Percentiles rank a stretch among this genome's conserved stretches.
phyloP scores from a whole-genome alignment of 1,139 yeast genomes.

The Candida pseudoviswanathii region DNA sequence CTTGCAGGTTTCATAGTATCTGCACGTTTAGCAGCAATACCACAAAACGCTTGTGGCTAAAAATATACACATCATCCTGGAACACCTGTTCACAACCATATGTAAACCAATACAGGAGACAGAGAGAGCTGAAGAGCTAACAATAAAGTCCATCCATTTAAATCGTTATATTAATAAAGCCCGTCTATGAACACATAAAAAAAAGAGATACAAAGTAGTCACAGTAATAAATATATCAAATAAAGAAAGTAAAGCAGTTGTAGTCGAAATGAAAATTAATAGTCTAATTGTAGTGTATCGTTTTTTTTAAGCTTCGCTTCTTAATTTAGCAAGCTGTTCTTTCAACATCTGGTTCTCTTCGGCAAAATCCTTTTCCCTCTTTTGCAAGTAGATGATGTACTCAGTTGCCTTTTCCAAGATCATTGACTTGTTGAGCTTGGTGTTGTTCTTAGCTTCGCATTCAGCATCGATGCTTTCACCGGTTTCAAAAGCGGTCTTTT shows the following conservation, averaged over 20 bases:
- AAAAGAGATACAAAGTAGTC: not conserved
- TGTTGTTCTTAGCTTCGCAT: constrained; percentile 19
- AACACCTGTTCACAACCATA: no score
- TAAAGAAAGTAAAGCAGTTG: not conserved
- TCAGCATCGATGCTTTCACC: constrained; percentile 24
- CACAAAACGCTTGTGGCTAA: no score
- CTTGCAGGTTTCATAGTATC: no score
- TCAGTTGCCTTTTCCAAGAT: constrained; percentile 68
- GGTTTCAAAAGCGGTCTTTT: constrained; percentile 60
- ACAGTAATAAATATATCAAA: not conserved
- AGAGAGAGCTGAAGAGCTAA: no score
- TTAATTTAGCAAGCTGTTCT: constrained; percentile 12
- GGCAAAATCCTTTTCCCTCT: constrained; percentile 15
- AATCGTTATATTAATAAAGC: no score
- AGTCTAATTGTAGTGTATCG: not conserved
- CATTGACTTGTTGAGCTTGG: constrained; percentile 60
- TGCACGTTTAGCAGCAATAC: no score
- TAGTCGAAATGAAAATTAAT: not conserved
- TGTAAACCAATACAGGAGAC: no score
- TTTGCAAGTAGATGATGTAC: constrained; percentile 44
- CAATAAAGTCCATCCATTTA: no score
- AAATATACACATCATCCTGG: no score
- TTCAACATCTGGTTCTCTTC: constrained; percentile 16
- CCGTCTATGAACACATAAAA: not conserved
- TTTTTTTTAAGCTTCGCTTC: constrained; percentile 10